Conservation (phyloP, 768 basidiomycete genomes). For the Agaricus blazei region DNA sequence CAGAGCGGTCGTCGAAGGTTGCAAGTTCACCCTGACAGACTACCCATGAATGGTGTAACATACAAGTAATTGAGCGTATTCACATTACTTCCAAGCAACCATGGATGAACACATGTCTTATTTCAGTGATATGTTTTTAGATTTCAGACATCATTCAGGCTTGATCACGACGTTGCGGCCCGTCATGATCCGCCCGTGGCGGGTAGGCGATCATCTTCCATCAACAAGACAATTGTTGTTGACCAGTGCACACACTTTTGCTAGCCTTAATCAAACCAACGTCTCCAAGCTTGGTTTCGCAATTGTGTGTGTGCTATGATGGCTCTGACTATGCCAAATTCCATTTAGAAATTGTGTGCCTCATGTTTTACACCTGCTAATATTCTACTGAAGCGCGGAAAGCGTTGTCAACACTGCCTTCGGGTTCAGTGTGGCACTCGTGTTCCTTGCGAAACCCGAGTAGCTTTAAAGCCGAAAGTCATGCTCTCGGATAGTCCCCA, state of each 20-base stretch:
- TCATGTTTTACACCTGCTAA: constrained; percentile 10
- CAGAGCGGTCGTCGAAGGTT: too few species aligned
- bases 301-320: too few species aligned
- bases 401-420: constrained; percentile 3
- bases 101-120: too few species aligned
- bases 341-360: constrained; percentile 2
- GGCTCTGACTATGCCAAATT: neutral
- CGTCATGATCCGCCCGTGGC: neutral
- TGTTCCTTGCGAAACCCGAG: constrained; percentile 2
- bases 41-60: too few species aligned
- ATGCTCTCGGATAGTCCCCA: neutral
- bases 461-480: neutral
- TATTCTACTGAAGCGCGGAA: neutral
- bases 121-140: too few species aligned
- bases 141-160: neutral
- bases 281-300: too few species aligned
- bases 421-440: constrained; percentile 1
- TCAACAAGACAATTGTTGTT: too few species aligned
- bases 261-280: too few species aligned
- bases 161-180: neutral
- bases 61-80: too few species aligned
- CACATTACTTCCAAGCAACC: too few species aligned
- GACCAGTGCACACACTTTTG: too few species aligned
- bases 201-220: neutral
- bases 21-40: too few species aligned